These are phyloP conservation scores for Cladosporium sp. DNA, from an alignment of 2,329 filamentous ascomycete genomes.

Conservation along the genomic window DNA sequence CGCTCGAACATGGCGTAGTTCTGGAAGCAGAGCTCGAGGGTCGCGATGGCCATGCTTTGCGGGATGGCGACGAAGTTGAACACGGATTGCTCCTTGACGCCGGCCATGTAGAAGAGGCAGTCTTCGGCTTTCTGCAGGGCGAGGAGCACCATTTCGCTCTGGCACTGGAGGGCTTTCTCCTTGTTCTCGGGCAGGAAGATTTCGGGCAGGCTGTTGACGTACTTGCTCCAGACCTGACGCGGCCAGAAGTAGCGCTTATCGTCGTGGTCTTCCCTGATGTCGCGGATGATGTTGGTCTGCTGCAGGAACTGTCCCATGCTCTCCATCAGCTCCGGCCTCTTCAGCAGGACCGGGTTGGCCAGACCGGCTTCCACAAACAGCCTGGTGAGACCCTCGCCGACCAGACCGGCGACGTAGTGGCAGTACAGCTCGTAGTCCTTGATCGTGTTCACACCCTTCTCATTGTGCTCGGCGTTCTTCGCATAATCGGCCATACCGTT, in stretches of 20 bases:
- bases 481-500: slow-evolving; percentile 98
- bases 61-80: slow-evolving; percentile 99
- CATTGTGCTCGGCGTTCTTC: slow-evolving; percentile 68
- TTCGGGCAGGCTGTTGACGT: slow-evolving; percentile 85
- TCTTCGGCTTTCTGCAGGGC: slow-evolving; percentile 84
- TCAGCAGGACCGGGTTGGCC: slow-evolving; percentile 77
- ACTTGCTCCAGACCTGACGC: slow-evolving; percentile 93
- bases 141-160: slow-evolving; percentile 91
- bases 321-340: slow-evolving; percentile 77
- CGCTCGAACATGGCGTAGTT: slow-evolving; percentile 81
- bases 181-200: slow-evolving; percentile 78
- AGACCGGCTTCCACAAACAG: slow-evolving; percentile 84
- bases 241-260: slow-evolving; percentile 93
- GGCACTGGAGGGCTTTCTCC: slow-evolving; percentile 74
- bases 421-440: slow-evolving; percentile 95
- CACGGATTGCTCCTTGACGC: slow-evolving; percentile 89
- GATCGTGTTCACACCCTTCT: slow-evolving; percentile 75
- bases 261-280: slow-evolving; percentile 83
- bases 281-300: slow-evolving; percentile 98
- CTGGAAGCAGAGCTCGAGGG: slow-evolving; percentile 84
- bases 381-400: slow-evolving; percentile 86
- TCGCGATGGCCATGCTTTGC: slow-evolving; percentile 96
- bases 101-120: slow-evolving; percentile 96
- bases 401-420: slow-evolving; percentile 97
- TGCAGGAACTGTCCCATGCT: slow-evolving; percentile 98